These are phyloP conservation scores for Gnomoniopsis smithogilvyi DNA, from an alignment of 2,329 filamentous ascomycete genomes.

Conservation along the genomic window DNA sequence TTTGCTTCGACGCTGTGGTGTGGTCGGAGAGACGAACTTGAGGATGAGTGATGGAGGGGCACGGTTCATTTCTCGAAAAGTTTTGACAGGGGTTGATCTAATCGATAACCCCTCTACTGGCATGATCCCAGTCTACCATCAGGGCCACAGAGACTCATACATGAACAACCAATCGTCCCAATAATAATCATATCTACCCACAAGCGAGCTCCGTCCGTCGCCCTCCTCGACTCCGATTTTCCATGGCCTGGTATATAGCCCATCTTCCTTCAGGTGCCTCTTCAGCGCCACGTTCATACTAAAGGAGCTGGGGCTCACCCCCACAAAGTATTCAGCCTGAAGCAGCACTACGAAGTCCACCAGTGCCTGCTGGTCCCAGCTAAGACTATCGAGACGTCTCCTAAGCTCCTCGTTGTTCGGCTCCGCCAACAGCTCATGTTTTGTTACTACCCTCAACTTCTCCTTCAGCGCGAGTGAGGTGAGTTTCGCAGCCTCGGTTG, in stretches of 20 bases:
- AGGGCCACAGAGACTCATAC: conserved; percentile 43
- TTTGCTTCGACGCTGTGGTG: background rate
- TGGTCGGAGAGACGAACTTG: background rate
- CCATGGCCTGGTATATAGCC: conserved; percentile 40
- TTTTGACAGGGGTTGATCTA: background rate
- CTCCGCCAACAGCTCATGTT: conserved; percentile 31
- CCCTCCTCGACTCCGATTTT: conserved; percentile 36
- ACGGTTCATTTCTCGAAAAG: background rate
- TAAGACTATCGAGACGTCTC: conserved; percentile 32
- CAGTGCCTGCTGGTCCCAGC: conserved; percentile 43
- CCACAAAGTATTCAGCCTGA: conserved; percentile 37
- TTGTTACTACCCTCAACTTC: conserved; percentile 34
- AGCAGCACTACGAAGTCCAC: conserved; percentile 40
- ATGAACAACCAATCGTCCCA: conserved; percentile 49
- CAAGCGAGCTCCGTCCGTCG: conserved; percentile 39
- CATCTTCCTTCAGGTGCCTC: conserved; percentile 37
- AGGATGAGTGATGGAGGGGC: background rate
- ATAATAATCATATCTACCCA: conserved; percentile 42
- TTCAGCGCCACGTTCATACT: conserved; percentile 45
- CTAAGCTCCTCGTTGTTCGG: conserved; percentile 22
- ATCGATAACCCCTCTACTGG: background rate
- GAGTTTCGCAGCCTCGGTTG: conserved; percentile 38
- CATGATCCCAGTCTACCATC: background rate
- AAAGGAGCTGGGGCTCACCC: conserved; percentile 45
- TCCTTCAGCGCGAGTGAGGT: conserved; percentile 28